Evolutionary conservation across 306 rosid genomes (phyloP), one percentile per base, ranked within the genome.

Genomic region (Rubus parviflorus): DNA sequence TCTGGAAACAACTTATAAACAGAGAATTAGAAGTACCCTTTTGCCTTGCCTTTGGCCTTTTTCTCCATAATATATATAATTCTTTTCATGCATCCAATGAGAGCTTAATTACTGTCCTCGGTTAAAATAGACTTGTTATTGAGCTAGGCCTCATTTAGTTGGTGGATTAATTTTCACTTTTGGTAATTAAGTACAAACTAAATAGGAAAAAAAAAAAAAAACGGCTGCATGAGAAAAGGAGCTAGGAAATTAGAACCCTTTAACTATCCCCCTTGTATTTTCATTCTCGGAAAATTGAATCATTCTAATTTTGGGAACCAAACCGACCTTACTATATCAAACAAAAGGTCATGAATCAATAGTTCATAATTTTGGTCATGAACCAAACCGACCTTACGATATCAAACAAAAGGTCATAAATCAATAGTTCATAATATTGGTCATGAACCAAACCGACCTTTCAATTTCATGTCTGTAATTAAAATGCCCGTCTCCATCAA

Each of bases 81-180:
- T 52, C 51, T 66, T 60, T 65, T 75, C 80, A 69, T 75, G 84
- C 80, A 69, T 81, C 84, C 81, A 71, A 70, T 81, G 64, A 69
- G 68, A 69, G 40, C 53, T 70, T n/a, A n/a, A n/a, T n/a, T 70
- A 41, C 43, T 66, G 35, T 80, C 79, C 62, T 68, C 75, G 17
- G 22, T 15, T 63, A 37, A 15, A 25, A 63, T 30, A 10, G 22
- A 35, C 69, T 8, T 37, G 25, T 64, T 64, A 3, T 30, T 30
- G 35, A 30, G 35, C 35, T 30, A 16, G 16, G 47, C 69, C 47
- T 64, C 35, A 6, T 40, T 65, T 65, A 25, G 70, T 25, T 56
- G 1, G 30, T 56, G 62, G 13, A 6, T 52, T 2, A 2, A 37
- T 60, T 60, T 58, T 25, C 40, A 14, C 22, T 15, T 11, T 54